Percentiles rank a stretch among this genome's conserved stretches.
These are phyloP conservation scores for Marchantia paleacea DNA, from an alignment of 225 moss, liverwort and hornwort species.

Conservation along the genomic window DNA sequence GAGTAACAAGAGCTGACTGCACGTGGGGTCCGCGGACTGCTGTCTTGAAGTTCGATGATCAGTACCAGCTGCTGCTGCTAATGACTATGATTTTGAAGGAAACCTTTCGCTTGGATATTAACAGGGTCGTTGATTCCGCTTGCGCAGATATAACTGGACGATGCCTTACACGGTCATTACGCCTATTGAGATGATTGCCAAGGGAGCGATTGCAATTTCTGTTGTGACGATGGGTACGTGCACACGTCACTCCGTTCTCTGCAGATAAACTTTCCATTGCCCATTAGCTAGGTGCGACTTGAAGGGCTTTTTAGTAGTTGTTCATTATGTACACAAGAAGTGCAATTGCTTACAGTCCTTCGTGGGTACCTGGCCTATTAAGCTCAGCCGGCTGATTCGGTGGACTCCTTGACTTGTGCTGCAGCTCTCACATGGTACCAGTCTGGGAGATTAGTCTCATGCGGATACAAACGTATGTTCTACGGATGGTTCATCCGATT, in stretches of 20 bases:
- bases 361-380: background rate
- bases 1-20: no score
- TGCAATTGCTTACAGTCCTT: background rate
- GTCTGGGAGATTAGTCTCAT: conserved; percentile 33
- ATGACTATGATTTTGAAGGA: no score
- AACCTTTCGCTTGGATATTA: background rate
- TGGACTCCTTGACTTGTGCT: background rate
- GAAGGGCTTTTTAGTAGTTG: no score
- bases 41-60: no score
- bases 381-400: background rate
- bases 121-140: background rate
- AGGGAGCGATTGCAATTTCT: conserved; percentile 39
- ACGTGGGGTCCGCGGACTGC: no score
- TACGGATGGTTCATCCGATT: conserved; percentile 40
- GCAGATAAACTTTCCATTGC: no score
- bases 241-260: background rate
- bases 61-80: no score
- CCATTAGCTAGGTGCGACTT: no score
- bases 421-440: conserved; percentile 39
- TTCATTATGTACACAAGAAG: no score
- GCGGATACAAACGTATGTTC: conserved; percentile 34
- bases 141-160: conserved; percentile 30
- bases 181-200: conserved; percentile 25
- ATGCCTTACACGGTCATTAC: conserved; percentile 37
- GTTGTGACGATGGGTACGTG: conserved; percentile 41